A percentile compares a stretch with the other conserved stretches of the same genome.
Conservation (phyloP, 768 basidiomycete species). For the Cystoderma amianthinum region DNA sequence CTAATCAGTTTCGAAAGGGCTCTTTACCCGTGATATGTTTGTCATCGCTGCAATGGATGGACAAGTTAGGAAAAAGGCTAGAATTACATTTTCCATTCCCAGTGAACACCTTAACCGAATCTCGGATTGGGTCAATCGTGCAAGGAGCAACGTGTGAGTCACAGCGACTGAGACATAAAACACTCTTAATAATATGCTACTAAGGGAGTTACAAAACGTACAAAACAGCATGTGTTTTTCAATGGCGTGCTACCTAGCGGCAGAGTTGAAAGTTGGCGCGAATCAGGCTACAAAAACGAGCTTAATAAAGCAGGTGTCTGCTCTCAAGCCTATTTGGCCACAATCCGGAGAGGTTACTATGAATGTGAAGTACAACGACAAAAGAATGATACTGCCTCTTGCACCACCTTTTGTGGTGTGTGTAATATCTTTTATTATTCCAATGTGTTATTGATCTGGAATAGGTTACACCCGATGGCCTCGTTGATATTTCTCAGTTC, state of each 20-base stretch:
- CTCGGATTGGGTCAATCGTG: conserved; percentile 30
- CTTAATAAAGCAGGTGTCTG: conserved; percentile 13
- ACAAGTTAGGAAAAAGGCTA: conserved; percentile 6
- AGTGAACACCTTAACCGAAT: conserved; percentile 18
- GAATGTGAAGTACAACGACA: conserved; percentile 20
- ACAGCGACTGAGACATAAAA: too few relatives aligned
- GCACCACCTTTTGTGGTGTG: conserved; percentile 35
- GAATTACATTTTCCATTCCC: conserved; percentile 14
- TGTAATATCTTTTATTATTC: too few relatives aligned
- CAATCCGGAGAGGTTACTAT: conserved; percentile 24
- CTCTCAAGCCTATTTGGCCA: conserved; percentile 37
- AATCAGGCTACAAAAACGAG: too few relatives aligned
- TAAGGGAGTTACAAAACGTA: conserved; percentile 18
- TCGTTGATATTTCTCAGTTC: conserved; percentile 46
- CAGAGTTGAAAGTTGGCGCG: conserved; percentile 4
- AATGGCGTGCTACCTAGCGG: conserved; percentile 33
- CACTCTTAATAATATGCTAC: too few relatives aligned
- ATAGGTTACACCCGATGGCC: conserved; percentile 38
- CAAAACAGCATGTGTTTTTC: conserved; percentile 33
- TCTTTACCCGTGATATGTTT: conserved; percentile 12
- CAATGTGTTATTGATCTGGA: too few relatives aligned
- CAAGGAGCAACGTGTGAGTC: too few relatives aligned
- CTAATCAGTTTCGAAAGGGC: conserved; percentile 5
- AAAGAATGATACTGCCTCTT: conserved; percentile 23
- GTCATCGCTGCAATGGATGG: conserved; percentile 9